Evolutionary conservation across 352 stramenopile species (phyloP).

Genomic region (Pythium pyrilobum): DNA sequence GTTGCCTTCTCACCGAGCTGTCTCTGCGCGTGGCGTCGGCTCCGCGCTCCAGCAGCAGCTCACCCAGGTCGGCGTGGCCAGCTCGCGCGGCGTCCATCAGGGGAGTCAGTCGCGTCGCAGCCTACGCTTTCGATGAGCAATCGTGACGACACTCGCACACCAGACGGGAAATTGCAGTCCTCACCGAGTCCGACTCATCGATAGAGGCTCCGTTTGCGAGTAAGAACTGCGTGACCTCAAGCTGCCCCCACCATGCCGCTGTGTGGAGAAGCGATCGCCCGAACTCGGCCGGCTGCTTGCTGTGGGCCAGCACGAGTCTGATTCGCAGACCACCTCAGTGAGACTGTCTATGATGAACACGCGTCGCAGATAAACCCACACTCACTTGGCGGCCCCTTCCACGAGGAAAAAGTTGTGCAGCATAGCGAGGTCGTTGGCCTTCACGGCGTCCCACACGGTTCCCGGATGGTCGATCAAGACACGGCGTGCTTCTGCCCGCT

Average conservation of each 20-base stretch:
- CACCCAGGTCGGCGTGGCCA: slow-evolving; percentile 41
- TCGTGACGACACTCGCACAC: no score
- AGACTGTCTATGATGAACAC: background rate
- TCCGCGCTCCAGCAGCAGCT: slow-evolving; percentile 38
- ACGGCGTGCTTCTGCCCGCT: slow-evolving; percentile 51
- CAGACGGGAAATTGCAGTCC: no score
- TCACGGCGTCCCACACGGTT: slow-evolving; percentile 51
- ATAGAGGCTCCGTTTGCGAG: slow-evolving; percentile 38
- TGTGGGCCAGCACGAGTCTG: slow-evolving; percentile 37
- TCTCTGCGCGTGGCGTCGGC: slow-evolving; percentile 40
- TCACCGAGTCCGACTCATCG: slow-evolving; percentile 49
- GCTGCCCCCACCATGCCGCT: slow-evolving; percentile 39
- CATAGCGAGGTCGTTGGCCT: slow-evolving; percentile 37
- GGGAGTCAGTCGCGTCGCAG: slow-evolving; percentile 43
- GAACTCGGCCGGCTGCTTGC: slow-evolving; percentile 39
- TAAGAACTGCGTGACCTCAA: slow-evolving; percentile 30
- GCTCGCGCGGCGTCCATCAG: slow-evolving; percentile 57
- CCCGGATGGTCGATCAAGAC: slow-evolving; percentile 48
- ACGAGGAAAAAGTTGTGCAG: slow-evolving; percentile 59
- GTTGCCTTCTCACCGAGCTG: slow-evolving; percentile 30
- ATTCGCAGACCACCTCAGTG: background rate
- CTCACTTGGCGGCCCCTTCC: slow-evolving; percentile 35
- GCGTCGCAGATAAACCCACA: background rate
- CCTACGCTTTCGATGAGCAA: no score
- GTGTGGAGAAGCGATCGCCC: slow-evolving; percentile 58